phyloP scores from a whole-genome alignment of 495 filamentous ascomycete species.

The Penicillium samsonianum region DNA sequence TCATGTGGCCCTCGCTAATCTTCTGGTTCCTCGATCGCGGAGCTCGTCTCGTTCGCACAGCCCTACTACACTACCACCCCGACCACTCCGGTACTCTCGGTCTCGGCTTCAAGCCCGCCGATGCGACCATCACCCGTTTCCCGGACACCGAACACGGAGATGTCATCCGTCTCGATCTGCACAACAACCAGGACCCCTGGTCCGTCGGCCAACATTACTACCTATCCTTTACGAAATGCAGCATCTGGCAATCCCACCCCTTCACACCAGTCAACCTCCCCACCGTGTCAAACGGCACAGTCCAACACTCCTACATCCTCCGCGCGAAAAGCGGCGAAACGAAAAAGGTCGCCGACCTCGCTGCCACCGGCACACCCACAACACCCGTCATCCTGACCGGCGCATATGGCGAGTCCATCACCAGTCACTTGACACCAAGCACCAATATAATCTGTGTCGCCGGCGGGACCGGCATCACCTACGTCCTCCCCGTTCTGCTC shows the following conservation, averaged over 20 bases:
- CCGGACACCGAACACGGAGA: constrained; percentile 51
- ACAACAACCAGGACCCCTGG: constrained; percentile 58
- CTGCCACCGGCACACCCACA: constrained; percentile 28
- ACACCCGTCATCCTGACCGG: constrained; percentile 58
- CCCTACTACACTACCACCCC: constrained; percentile 53
- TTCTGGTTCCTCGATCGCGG: constrained; percentile 58
- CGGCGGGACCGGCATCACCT: constrained; percentile 66
- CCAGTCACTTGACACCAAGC: constrained; percentile 38
- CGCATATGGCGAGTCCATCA: constrained; percentile 57
- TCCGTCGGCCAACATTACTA: constrained; percentile 66
- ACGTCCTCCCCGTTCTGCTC: constrained; percentile 58
- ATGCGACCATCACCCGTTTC: constrained; percentile 51
- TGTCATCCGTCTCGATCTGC: constrained; percentile 57
- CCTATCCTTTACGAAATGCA: constrained; percentile 58
- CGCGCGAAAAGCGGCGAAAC: constrained; percentile 63
- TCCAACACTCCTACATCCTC: constrained; percentile 62
- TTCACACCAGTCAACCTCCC: constrained; percentile 62
- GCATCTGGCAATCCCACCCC: constrained; percentile 67
- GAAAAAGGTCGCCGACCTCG: constrained; percentile 48
- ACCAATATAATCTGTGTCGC: constrained; percentile 62
- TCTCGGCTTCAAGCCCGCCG: constrained; percentile 42
- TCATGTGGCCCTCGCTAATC: constrained; percentile 60
- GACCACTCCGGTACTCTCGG: constrained; percentile 36
- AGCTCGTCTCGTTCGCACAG: constrained; percentile 49
- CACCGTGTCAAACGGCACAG: constrained; percentile 26